phyloP scores from a whole-genome alignment of 1,284 basidiomycete genomes.

The Apiotrichum mycotoxinovorans region DNA sequence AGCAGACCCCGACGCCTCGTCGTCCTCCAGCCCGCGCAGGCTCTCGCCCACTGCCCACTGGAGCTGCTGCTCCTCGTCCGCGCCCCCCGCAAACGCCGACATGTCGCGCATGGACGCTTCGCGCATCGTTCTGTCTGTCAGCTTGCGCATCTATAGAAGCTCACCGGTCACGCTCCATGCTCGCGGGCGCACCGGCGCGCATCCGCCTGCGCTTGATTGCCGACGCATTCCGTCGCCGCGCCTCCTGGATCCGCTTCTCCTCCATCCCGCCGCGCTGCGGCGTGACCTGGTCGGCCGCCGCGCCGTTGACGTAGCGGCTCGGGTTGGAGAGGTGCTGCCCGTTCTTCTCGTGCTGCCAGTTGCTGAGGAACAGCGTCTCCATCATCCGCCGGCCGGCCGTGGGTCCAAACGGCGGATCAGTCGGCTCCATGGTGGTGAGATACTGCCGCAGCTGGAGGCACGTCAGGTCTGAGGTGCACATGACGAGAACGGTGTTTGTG shows the following conservation, averaged over 20 bases:
- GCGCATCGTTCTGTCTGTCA: slow-evolving; percentile 22
- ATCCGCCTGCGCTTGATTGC: slow-evolving; percentile 56
- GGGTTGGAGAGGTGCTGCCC: slow-evolving; percentile 34
- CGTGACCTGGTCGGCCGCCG: slow-evolving; percentile 33
- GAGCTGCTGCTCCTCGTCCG: slow-evolving; percentile 28
- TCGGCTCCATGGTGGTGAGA: slow-evolving; percentile 62
- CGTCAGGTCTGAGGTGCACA: slow-evolving; percentile 78
- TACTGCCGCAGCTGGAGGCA: slow-evolving; percentile 74
- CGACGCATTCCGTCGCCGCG: slow-evolving; percentile 41
- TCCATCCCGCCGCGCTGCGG: slow-evolving; percentile 34
- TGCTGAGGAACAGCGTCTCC: slow-evolving; percentile 50
- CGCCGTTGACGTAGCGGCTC: slow-evolving; percentile 25
- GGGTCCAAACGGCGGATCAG: slow-evolving; percentile 53
- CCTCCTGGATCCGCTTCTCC: slow-evolving; percentile 23
- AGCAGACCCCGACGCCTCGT: neutral
- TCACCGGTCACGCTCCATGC: neutral
- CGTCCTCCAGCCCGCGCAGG: neutral
- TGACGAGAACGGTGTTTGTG: slow-evolving; percentile 75
- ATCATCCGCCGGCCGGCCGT: slow-evolving; percentile 68
- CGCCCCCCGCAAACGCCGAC: slow-evolving; percentile 36
- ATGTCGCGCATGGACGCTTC: slow-evolving; percentile 37
- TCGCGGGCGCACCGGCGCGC: slow-evolving; percentile 32
- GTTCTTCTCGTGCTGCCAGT: slow-evolving; percentile 48
- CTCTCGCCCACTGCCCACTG: slow-evolving; percentile 37
- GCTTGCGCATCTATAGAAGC: neutral